Evolutionary conservation across 768 basidiomycete genomes (phyloP).

Genomic region (Coprinopsis strossmayeri): DNA sequence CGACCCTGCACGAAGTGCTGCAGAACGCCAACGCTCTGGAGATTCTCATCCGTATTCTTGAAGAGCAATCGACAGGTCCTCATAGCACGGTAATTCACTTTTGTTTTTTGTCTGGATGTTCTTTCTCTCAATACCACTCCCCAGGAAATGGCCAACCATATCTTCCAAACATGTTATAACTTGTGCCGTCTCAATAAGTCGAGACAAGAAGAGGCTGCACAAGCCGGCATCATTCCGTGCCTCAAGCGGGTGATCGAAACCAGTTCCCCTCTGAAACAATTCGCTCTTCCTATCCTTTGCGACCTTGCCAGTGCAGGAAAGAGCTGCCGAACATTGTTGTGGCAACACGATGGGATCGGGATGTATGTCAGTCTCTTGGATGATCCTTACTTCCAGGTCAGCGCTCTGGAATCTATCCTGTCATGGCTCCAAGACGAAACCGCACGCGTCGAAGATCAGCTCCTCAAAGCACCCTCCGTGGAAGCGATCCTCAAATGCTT

Average conservation of each 20-base stretch:
- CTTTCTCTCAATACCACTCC: conserved; percentile 4
- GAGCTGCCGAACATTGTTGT: conserved; percentile 80
- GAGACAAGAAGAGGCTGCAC: conserved; percentile 94
- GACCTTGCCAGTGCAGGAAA: conserved; percentile 95
- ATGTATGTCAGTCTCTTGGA: conserved; percentile 75
- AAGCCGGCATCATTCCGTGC: conserved; percentile 90
- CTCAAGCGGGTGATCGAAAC: conserved; percentile 84
- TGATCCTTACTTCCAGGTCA: conserved; percentile 90
- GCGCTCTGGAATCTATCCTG: conserved; percentile 82
- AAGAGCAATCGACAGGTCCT: conserved; percentile 70
- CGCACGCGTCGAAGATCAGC: conserved; percentile 84
- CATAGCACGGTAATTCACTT: conserved; percentile 65
- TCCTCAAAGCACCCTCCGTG: conserved; percentile 59
- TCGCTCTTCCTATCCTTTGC: conserved; percentile 93
- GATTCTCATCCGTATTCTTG: conserved; percentile 78
- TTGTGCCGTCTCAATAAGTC: conserved; percentile 92
- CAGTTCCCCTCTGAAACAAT: conserved; percentile 91
- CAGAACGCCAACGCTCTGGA: conserved; percentile 96
- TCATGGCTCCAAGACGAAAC: conserved; percentile 97
- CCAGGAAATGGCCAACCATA: conserved; percentile 95
- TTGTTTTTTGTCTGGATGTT: not conserved
- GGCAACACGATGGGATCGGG: conserved; percentile 88
- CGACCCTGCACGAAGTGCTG: conserved; percentile 82
- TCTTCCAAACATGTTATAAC: conserved; percentile 97
- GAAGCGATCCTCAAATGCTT: conserved; percentile 74